Evolutionary conservation across 805 yeast genomes (phyloP), one percentile per base, ranked within the genome.

Genomic region (Candida verbasci): DNA sequence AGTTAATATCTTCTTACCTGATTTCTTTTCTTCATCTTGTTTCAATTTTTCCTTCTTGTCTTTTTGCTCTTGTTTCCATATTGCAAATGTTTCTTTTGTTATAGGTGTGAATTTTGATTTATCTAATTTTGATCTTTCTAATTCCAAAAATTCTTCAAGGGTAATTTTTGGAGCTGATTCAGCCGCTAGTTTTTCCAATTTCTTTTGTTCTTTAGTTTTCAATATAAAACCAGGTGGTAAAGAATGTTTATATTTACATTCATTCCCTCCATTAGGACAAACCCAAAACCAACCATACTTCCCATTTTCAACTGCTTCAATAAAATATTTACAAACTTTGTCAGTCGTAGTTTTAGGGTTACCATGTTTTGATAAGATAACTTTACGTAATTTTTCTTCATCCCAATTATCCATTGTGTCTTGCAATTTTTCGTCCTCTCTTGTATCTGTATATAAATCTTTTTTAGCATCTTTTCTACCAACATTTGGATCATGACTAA

Each of bases 201-300:
- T 76, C 72, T 86, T 83, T 60, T 93, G 96, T 58, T 93, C 98
- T 64, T 89, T 91, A 24, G 98, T 94, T 72, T 93, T 93, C 65
- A 93, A 76, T 40, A 86, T 94, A 62, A 88, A 94, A 1, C 98
- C 99, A 31, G 94, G 89, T 27, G 99, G 99, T 54, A 93, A 72
- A 7, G 97, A 84, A 62, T 93, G 99, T 62, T 78, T 81, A 68
- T 93, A 93, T 70, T 82, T 91, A 76, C 99, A 93, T 42, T 78
- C 82, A 43, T 83, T 78, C 47, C 96, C 97, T 27, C 91, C 89
- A 49, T 86, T 86, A 18, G 98, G 98, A 69, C 98, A 93, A 15
- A 75, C 72, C 98, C 98, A 93, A 64, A 93, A 89, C 98, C 98
- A 93, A 55, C 98, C 98, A 58, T 93, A 93, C 57, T 91, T 91